Evolutionary conservation across 441 rosid genomes (phyloP), one percentile per base, ranked within the genome.

Genomic region (Manihot esculenta): DNA sequence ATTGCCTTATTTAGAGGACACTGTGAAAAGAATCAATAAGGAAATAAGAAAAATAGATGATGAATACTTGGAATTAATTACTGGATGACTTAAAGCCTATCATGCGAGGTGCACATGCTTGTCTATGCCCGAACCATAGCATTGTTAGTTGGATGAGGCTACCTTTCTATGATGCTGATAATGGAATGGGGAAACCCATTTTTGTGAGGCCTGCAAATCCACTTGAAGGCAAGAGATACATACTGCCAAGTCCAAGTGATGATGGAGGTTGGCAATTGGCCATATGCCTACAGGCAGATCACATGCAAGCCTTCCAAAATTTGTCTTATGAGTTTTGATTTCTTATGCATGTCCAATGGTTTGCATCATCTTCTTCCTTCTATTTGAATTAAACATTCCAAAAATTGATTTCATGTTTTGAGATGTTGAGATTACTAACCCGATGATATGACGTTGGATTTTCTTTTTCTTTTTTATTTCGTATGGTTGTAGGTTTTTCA

Each of bases 121-220:
- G n/a, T n/a, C n/a, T n/a, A n/a, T n/a, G n/a, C n/a, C n/a, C n/a
- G n/a, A n/a, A n/a, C n/a, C n/a, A n/a, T n/a, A n/a, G 0, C 0
- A 66, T 76, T 3, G 26, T n/a, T 4, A 73, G 68, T 8, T 74
- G 81, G 79, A 50, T 35, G 15, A 10, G 53, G 30, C n/a, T 82
- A 49, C 79, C 85, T 5, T 21, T 79, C 3, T 33, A 78, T 47
- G 73, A 75, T 0, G 76, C 70, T 15, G 80, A 83, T 77, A 83
- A 81, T 24, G 85, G 87, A 38, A 79, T 78, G 80, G 87, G 85
- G 9, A 56, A 50, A 2, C 85, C 87, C 8, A 18, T 73, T n/a
- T n/a, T n/a, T n/a, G n/a, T n/a, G n/a, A n/a, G n/a, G n/a, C n/a
- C n/a, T n/a, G n/a, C n/a, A n/a, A n/a, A n/a, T n/a, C n/a, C n/a